A percentile compares a stretch with the other conserved stretches of the same genome.
phyloP scores from a whole-genome alignment of 352 stramenopile genomes.

The Globisporangium alternatum region DNA sequence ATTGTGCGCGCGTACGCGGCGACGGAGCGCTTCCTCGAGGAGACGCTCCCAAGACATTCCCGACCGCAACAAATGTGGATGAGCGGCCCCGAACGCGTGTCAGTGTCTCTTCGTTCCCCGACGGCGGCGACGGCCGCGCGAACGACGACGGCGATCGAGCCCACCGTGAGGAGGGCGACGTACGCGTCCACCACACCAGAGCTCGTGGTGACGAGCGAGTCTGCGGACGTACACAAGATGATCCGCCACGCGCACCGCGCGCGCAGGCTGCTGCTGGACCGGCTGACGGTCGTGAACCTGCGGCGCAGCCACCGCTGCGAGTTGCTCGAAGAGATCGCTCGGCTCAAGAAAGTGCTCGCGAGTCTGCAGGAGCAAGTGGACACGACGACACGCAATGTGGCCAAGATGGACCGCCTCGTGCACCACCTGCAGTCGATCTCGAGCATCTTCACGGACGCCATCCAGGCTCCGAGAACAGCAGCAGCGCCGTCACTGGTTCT shows the following conservation, averaged over 20 bases:
- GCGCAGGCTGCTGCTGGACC: constrained; percentile 23
- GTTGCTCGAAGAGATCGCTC: constrained; percentile 36
- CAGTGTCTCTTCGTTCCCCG: neutral
- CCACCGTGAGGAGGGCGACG: too few species aligned
- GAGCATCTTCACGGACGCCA: constrained; percentile 18
- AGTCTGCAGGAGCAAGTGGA: constrained; percentile 35
- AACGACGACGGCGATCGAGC: neutral
- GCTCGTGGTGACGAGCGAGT: neutral
- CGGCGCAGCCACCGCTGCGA: constrained; percentile 24
- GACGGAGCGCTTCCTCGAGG: neutral
- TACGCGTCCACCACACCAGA: too few species aligned
- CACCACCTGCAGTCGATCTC: constrained; percentile 28
- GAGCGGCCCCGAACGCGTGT: neutral
- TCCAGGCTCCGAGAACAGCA: neutral
- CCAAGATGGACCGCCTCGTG: constrained; percentile 33
- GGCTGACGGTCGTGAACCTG: constrained; percentile 21
- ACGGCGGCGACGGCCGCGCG: too few species aligned
- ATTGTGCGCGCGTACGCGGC: neutral
- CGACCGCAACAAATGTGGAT: neutral
- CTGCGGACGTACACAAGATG: constrained; percentile 7
- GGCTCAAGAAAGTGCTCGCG: constrained; percentile 27
- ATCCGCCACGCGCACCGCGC: constrained; percentile 22
- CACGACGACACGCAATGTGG: constrained; percentile 31
- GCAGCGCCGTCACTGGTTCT: neutral
- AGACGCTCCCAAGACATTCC: neutral